Percentiles rank a stretch among this genome's conserved stretches.
Evolutionary conservation across 1,139 yeast species (phyloP).

Genomic region (Diutina neorugosa): DNA sequence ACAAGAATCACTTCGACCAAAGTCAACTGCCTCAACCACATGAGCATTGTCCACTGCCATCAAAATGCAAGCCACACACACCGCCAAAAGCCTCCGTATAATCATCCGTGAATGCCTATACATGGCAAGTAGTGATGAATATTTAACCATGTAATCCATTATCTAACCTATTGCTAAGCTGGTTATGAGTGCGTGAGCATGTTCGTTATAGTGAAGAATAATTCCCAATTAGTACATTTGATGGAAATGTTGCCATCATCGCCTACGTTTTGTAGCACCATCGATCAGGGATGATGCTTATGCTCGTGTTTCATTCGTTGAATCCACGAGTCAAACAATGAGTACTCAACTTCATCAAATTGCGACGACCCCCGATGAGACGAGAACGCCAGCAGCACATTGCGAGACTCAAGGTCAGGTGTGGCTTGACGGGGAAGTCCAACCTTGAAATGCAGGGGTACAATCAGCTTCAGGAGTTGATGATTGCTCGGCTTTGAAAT

Average conservation of each 20-base stretch:
- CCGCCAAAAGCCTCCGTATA: too few species aligned
- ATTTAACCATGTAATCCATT: slow-evolving; percentile 6
- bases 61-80: too few species aligned
- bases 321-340: slow-evolving; percentile 33
- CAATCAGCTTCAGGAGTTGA: slow-evolving; percentile 18
- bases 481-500: slow-evolving; percentile 14
- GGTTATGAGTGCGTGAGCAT: background rate
- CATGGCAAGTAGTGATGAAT: background rate
- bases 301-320: background rate
- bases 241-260: slow-evolving; percentile 8
- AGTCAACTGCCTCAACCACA: too few species aligned
- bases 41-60: too few species aligned
- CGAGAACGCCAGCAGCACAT: background rate
- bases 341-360: slow-evolving; percentile 33
- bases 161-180: slow-evolving; percentile 6
- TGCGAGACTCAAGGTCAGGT: background rate
- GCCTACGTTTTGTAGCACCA: slow-evolving; percentile 10
- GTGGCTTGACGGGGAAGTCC: background rate
- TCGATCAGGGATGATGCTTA: slow-evolving; percentile 16
- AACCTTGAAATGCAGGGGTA: slow-evolving; percentile 22
- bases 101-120: too few species aligned
- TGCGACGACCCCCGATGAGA: slow-evolving; percentile 7
- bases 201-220: background rate
- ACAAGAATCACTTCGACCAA: too few species aligned
- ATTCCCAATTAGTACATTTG: slow-evolving; percentile 9